Conservation (phyloP, 2,329 filamentous ascomycete species). For the Chrysoporthe austroafricana region DNA sequence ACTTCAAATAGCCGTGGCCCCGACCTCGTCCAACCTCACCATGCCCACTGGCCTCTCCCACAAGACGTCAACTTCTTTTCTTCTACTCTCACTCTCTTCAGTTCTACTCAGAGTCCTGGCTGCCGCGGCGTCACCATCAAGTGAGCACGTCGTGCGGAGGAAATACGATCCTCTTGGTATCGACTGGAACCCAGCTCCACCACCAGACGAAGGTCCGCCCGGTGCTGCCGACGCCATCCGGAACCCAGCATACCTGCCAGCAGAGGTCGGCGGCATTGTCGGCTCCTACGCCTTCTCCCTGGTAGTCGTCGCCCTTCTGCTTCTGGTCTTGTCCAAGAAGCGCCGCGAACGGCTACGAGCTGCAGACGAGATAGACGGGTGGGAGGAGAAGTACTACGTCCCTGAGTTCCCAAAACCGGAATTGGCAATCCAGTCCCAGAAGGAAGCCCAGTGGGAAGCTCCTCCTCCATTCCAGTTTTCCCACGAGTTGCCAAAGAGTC, state of each 20-base stretch:
- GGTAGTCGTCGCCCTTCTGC: slow-evolving; percentile 69
- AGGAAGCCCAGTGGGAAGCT: slow-evolving; percentile 8
- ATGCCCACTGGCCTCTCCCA: slow-evolving; percentile 22
- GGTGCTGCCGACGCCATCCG: slow-evolving; percentile 62
- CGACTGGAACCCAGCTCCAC: slow-evolving; percentile 59
- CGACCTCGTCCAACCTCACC: slow-evolving; percentile 23
- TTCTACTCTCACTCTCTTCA: slow-evolving; percentile 27
- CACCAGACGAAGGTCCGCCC: slow-evolving; percentile 63
- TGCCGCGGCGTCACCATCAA: slow-evolving; percentile 34
- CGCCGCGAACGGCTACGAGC: slow-evolving; percentile 55
- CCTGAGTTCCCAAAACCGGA: slow-evolving; percentile 16
- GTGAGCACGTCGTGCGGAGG: slow-evolving; percentile 28
- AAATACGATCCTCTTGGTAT: slow-evolving; percentile 48
- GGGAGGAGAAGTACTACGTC: slow-evolving; percentile 32
- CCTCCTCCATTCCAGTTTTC: slow-evolving; percentile 32
- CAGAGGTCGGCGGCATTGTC: slow-evolving; percentile 81
- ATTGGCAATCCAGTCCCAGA: slow-evolving; percentile 1
- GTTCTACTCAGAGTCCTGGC: slow-evolving; percentile 32
- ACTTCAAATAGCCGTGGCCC: slow-evolving; percentile 25
- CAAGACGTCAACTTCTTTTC: slow-evolving; percentile 7
- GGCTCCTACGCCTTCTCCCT: slow-evolving; percentile 81
- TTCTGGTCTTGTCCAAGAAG: slow-evolving; percentile 63
- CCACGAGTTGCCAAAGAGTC: slow-evolving; percentile 38
- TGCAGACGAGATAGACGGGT: slow-evolving; percentile 53
- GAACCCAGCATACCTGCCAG: slow-evolving; percentile 70